These are phyloP conservation scores for Fallopia convolvulus DNA, from an alignment of 148 eudicot species.

Conservation along the genomic window DNA sequence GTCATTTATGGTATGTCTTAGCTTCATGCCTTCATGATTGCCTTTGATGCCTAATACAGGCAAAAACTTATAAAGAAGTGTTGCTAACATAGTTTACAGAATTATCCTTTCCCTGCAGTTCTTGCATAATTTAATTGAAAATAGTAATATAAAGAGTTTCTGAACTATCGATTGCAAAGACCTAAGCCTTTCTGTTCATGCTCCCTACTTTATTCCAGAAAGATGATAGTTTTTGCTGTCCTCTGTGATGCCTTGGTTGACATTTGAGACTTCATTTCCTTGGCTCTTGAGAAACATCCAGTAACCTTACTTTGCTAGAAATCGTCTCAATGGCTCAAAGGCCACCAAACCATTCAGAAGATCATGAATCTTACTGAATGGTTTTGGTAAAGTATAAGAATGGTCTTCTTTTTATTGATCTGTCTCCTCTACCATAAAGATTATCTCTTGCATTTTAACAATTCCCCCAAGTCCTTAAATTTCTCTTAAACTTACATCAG, in stretches of 20 bases:
- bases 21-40: constrained; percentile 3
- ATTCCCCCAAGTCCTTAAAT: background rate
- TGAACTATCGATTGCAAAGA: background rate
- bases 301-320: background rate
- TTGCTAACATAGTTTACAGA: background rate
- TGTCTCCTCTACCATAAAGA: background rate
- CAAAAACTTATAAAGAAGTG: background rate
- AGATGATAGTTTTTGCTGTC: background rate
- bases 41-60: background rate
- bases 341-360: background rate
- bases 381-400: background rate
- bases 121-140: background rate
- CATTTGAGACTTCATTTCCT: background rate
- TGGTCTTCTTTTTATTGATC: background rate
- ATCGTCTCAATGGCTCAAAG: background rate
- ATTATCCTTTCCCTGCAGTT: background rate
- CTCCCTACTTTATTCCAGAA: background rate
- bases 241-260: background rate
- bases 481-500: background rate
- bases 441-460: background rate
- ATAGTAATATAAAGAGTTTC: background rate
- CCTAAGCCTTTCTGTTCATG: background rate
- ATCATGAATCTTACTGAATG: background rate
- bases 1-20: background rate
- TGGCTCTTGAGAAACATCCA: background rate